Conservation (phyloP, 306 rosid genomes). For the Carpinus viminea region DNA sequence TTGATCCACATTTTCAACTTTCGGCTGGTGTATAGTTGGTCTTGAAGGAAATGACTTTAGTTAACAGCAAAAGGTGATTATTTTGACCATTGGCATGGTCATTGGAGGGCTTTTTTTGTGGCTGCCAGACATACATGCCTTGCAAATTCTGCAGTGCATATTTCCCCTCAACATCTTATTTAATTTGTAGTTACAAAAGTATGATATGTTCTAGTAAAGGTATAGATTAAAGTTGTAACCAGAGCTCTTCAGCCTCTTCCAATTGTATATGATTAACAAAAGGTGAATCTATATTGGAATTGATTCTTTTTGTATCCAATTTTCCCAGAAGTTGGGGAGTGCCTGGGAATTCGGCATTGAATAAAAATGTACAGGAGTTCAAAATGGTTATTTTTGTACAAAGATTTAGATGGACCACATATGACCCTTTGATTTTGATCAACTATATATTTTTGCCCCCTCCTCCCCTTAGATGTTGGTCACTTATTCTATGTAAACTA, state of each 20-base stretch:
- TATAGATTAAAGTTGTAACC: slow-evolving; percentile 34
- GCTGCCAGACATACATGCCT: slow-evolving; percentile 33
- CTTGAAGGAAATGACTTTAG: slow-evolving; percentile 31
- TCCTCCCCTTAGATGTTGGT: background rate
- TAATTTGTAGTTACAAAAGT: slow-evolving; percentile 35
- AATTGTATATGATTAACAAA: slow-evolving; percentile 47
- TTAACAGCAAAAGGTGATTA: slow-evolving; percentile 30
- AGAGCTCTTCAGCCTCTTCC: slow-evolving; percentile 34
- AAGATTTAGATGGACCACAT: background rate
- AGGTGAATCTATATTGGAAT: slow-evolving; percentile 1
- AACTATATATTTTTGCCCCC: background rate
- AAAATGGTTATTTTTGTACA: background rate
- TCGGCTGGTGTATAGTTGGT: slow-evolving; percentile 38
- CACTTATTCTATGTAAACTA: background rate
- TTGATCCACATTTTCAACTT: slow-evolving; percentile 39
- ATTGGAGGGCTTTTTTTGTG: slow-evolving; percentile 39
- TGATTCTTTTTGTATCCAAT: slow-evolving; percentile 31
- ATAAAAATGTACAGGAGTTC: slow-evolving; percentile 34
- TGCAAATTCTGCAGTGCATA: slow-evolving; percentile 26
- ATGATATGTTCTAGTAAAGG: slow-evolving; percentile 31
- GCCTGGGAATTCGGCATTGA: slow-evolving; percentile 26
- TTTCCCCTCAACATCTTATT: slow-evolving; percentile 13
- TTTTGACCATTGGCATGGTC: slow-evolving; percentile 30
- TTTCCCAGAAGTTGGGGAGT: slow-evolving; percentile 10
- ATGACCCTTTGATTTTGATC: background rate